phyloP scores from a whole-genome alignment of 2,329 filamentous ascomycete species.

The Aureobasidium sp. region DNA sequence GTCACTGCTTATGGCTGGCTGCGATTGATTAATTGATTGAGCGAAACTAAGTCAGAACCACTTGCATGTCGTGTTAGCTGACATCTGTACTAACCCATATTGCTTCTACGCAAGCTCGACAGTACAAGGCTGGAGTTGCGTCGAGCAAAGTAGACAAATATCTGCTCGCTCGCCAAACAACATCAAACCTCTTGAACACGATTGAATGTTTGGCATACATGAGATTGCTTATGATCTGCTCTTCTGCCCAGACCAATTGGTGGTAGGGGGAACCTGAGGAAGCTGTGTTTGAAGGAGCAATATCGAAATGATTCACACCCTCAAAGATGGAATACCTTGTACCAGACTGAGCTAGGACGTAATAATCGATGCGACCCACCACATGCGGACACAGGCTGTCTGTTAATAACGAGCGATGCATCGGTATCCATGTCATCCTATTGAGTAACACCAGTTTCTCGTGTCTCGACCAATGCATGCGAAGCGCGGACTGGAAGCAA shows the following conservation, averaged over 20 bases:
- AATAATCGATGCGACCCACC: slow-evolving; percentile 55
- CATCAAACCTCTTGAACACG: not conserved
- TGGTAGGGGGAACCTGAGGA: slow-evolving; percentile 18
- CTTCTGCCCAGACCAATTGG: too few species aligned
- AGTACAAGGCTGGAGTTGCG: not conserved
- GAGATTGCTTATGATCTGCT: slow-evolving; percentile 16
- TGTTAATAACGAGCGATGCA: slow-evolving; percentile 40
- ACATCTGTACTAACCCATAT: not conserved
- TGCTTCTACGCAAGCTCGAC: too few species aligned
- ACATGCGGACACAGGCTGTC: slow-evolving; percentile 58
- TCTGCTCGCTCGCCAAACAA: not conserved
- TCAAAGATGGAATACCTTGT: slow-evolving; percentile 59
- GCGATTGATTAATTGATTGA: not conserved
- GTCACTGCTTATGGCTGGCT: not conserved
- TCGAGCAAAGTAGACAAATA: not conserved
- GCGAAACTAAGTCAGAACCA: not conserved
- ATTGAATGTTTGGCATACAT: not conserved
- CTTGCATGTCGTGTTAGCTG: not conserved
- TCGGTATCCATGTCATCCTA: slow-evolving; percentile 63
- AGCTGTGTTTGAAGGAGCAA: slow-evolving; percentile 36
- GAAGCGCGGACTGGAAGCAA: not conserved
- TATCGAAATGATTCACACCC: slow-evolving; percentile 63
- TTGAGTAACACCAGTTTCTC: slow-evolving; percentile 21
- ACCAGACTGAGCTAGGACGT: slow-evolving; percentile 52
- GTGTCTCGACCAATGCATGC: slow-evolving; percentile 16